A percentile compares a stretch with the other conserved stretches of the same genome.
phyloP scores from a whole-genome alignment of 139 green algal genomes.

The Ulvella scutata region DNA sequence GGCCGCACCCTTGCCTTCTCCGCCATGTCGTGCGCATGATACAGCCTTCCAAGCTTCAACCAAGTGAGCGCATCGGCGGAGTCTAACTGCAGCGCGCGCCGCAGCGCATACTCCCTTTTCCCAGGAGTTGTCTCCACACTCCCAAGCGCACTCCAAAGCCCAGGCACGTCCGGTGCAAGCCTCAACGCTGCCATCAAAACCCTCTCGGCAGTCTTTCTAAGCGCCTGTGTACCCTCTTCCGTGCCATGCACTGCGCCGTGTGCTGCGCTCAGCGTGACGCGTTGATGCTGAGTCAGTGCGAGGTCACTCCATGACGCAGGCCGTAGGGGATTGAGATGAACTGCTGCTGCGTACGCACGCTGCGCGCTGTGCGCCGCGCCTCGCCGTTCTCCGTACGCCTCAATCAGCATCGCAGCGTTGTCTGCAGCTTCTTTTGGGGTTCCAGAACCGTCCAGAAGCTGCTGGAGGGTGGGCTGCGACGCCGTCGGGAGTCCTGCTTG shows the following conservation, averaged over 20 bases:
- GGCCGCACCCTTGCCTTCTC: not conserved
- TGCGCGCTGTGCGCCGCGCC: constrained; percentile 16
- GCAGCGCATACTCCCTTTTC: constrained; percentile 42
- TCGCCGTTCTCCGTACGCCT: constrained; percentile 9
- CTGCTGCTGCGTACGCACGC: constrained; percentile 32
- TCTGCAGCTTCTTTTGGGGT: constrained; percentile 3
- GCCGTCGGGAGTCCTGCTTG: not conserved
- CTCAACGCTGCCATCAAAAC: not conserved
- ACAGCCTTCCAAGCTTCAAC: constrained; percentile 53
- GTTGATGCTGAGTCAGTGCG: constrained; percentile 17
- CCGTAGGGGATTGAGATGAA: constrained; percentile 33
- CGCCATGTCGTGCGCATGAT: constrained; percentile 12
- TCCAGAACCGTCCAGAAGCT: no score
- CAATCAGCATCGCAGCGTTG: not conserved
- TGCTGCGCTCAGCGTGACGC: constrained; percentile 22
- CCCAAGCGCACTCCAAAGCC: constrained; percentile 24
- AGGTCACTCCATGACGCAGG: constrained; percentile 36
- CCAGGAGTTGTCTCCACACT: not conserved
- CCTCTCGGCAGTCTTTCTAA: not conserved
- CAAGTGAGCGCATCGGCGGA: constrained; percentile 32
- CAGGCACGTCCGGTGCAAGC: not conserved
- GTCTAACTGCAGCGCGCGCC: constrained; percentile 51
- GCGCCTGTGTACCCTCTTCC: not conserved
- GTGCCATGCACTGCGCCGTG: constrained; percentile 7
- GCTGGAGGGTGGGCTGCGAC: not conserved